Evolutionary conservation across 2,329 filamentous ascomycete species (phyloP), one percentile per base, ranked within the genome.

Genomic region (Akanthomyces dipterigenus): DNA sequence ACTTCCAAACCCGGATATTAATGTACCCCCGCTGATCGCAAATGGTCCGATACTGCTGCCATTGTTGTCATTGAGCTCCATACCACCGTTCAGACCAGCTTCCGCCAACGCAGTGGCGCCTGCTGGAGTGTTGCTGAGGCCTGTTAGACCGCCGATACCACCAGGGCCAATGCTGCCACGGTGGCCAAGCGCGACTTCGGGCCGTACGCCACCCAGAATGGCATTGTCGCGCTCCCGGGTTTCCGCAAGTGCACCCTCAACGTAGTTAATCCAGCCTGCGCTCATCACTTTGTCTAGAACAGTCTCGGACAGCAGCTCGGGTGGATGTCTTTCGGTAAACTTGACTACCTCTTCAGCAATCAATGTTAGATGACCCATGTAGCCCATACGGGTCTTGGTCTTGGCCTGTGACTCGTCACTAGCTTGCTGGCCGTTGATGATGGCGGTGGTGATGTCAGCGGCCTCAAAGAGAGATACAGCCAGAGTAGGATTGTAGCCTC

Each of bases 321-420:
- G 89, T 3, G 93, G 89, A 73, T 97, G 91, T 60, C 95, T 87
- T 75, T 97, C 95, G 40, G 92, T 96, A 71, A 99, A 98, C 75
- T 98, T 99, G 71, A 98, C 92, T 20, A 99, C 95, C 75, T 99
- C 95, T 75, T 99, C 95, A 34, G 95, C 93, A 63, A 99, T 97
- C 31, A 99, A 83, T 0, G 95, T 99, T 55, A 99, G 80, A 73
- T 99, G 95, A 3, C 95, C 95, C 93, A 99, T 99, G 77, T 98
- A 99, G 45, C 95, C 95, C 73, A 98, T 87, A 54, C 95, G 88
- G 75, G 96, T 97, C 73, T 90, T 92, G 65, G 85, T 91, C 70
- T 89, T 86, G 63, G 83, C 79, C 74, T 98, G 91, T 0, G 91
- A 90, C 72, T 90, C 88, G 69, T 98, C 93, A 67, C 91, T 96